Percentiles rank a stretch among this genome's conserved stretches.
Conservation (phyloP, 1,284 basidiomycete species). For the Coniferiporia sulphurascens region DNA sequence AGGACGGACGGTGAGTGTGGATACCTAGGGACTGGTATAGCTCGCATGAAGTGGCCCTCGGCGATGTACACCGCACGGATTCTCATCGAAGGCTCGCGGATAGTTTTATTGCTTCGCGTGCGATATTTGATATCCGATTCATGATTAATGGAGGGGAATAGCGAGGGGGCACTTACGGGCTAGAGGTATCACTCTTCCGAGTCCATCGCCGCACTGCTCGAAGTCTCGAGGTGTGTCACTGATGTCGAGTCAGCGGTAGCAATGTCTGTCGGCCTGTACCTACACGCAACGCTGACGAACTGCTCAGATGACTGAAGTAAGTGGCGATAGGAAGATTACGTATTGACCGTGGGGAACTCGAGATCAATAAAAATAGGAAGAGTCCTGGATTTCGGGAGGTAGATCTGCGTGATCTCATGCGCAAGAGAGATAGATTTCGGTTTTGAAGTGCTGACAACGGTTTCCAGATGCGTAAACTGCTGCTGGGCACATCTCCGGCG, state of each 20-base stretch:
- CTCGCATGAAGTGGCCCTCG: slow-evolving; percentile 11
- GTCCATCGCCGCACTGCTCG: slow-evolving; percentile 4
- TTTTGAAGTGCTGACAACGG: too few species aligned
- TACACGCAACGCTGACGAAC: slow-evolving; percentile 3
- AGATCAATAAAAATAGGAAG: slow-evolving; percentile 13
- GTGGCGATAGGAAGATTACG: slow-evolving; percentile 1
- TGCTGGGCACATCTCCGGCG: too few species aligned
- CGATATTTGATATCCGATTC: background rate
- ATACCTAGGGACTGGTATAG: slow-evolving; percentile 6
- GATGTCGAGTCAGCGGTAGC: slow-evolving; percentile 3
- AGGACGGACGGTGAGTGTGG: slow-evolving; percentile 14
- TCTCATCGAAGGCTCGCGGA: slow-evolving; percentile 1
- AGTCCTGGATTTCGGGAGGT: slow-evolving; percentile 5
- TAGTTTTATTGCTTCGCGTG: background rate
- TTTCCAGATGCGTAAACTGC: too few species aligned
- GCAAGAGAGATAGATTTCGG: slow-evolving; percentile 4
- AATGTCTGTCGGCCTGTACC: background rate
- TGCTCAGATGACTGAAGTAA: slow-evolving; percentile 9
- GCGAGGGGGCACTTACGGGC: slow-evolving; percentile 1
- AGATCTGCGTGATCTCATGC: slow-evolving; percentile 3
- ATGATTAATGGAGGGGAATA: background rate
- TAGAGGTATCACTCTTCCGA: slow-evolving; percentile 19
- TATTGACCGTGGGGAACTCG: slow-evolving; percentile 10
- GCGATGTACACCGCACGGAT: slow-evolving; percentile 13
- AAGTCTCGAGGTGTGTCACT: slow-evolving; percentile 13